Base-by-base conservation (phyloP, 2,329 filamentous ascomycete species). In the Elsinoe perseae region DNA sequence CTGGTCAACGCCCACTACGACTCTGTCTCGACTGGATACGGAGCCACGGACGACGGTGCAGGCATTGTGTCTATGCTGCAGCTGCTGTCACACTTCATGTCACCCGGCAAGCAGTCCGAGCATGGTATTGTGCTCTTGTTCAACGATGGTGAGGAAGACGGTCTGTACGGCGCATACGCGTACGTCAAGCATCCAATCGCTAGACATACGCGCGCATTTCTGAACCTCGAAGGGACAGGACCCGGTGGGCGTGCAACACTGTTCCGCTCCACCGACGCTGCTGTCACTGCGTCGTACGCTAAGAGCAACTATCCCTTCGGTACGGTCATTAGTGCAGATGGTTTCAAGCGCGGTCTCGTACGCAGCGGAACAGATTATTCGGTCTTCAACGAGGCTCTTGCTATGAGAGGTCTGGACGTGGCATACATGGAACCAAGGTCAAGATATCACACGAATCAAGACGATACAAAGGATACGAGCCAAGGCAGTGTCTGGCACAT, bases 121-220 rank as follows among this genome's bases (percentile, higher is more conserved):
- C 82, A 85, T 62, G 92, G 91, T 1, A 79, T 98, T 42, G 81
- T 97, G 12, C 79, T 89, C 8, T 78, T 97, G 25, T 80, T 97
- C 67, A 98, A 98, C 76, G 96, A 97, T 66, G 92, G 87, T 32
- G 93, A 98, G 67, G 93, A 98, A 68, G 92, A 97, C 65, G 93
- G 84, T 32, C 75, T 97, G 9, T 88, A 95, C 61, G 93, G 93
- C 1, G 90, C 92, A 5, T 81, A 83, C 59, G 90, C 87, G 4
- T 96, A 95, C 66, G 84, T 87, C 25, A 83, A 89, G 62, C 89
- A 91, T 68, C 87, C 90, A 0, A 77, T 95, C 60, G 83, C 89
- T 9, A 82, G 82, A 54, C 87, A 95, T 57, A 81, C 89, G 8
- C 87, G 91, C 66, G 89, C 89, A 0, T 97, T 98, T 67, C 75